Conservation (phyloP, 768 basidiomycete genomes). For the Tylopilus subfusipes region DNA sequence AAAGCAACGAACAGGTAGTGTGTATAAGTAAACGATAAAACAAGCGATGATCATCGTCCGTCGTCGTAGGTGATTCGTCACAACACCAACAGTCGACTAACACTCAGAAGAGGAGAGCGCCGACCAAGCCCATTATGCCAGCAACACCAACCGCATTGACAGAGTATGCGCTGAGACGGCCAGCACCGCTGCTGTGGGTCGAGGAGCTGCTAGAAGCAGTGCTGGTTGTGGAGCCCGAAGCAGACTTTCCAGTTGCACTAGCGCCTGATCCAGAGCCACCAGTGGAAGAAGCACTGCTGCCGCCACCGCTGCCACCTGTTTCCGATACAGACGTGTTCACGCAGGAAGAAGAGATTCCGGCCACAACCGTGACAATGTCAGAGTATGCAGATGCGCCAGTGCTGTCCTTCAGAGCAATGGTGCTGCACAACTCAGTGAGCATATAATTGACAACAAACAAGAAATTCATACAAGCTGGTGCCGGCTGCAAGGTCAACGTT, state of each 20-base stretch:
- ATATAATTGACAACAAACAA: background rate
- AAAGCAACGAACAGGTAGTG: conserved; percentile 17
- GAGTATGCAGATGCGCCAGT: conserved; percentile 53
- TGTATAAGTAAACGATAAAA: conserved; percentile 17
- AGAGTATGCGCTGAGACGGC: conserved; percentile 27
- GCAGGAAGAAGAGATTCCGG: conserved; percentile 34
- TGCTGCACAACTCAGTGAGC: conserved; percentile 35
- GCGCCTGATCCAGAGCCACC: background rate
- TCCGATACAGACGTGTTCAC: conserved; percentile 21
- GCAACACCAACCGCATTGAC: conserved; percentile 40
- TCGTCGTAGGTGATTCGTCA: conserved; percentile 8
- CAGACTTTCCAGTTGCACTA: background rate
- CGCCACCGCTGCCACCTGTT: background rate
- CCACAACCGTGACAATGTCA: conserved; percentile 44
- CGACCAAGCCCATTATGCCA: conserved; percentile 49
- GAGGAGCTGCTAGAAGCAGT: conserved; percentile 26
- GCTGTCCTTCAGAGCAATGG: conserved; percentile 53
- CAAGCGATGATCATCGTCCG: conserved; percentile 16
- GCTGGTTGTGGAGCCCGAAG: conserved; percentile 10
- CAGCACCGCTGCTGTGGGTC: conserved; percentile 32
- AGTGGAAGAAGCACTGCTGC: background rate
- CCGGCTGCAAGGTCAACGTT: conserved; percentile 43
- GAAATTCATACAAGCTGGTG: conserved; percentile 41
- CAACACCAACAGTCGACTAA: background rate
- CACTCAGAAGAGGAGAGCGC: conserved; percentile 45